Base-by-base conservation (phyloP, 768 basidiomycete species). In the Kwoniella sp. region DNA sequence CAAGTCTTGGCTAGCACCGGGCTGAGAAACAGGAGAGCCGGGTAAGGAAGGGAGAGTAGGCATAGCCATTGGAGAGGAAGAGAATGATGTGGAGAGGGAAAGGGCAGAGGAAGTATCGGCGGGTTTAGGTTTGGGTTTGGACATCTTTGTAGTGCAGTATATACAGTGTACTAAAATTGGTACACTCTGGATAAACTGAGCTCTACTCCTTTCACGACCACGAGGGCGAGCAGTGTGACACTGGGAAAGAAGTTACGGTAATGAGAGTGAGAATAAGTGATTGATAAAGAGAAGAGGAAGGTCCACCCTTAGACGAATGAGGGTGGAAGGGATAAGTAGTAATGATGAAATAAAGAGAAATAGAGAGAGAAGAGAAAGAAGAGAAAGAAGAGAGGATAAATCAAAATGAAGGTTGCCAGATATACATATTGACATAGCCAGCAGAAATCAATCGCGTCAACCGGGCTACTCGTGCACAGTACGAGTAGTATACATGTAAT, bases 391-490 rank as follows among this genome's bases (percentile, higher is more conserved):
- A 46, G 25, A n/a, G 49, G 40, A 33, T 36, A 60, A 56, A 52
- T 46, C 24, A 27, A 40, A 27, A 36, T 29, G 26, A 51, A 53
- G 27, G 33, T 29, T 37, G n/a, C n/a, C n/a, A 44, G 36, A 30
- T 19, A 25, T 19, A 47, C 29, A 8, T 15, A 48, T 21, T 10
- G 33, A 47, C 21, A 17, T n/a, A 26, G 25, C 10, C 22, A 13
- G 29, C 13, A 17, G 37, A 63, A 65, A 65, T 65, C 64, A 65
- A 26, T 29, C 64, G 59, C 64, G 63, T 37, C 21, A 27, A n/a
- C 53, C 44, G 40, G 2, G 21, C 17, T 27, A 19, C 4, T 9
- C 4, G 8, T 3, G 17, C 10, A 10, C 40, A 44, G 40, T 44
- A 44, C 40, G 10, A 9, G 17, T n/a, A n/a, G n/a, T n/a, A n/a